Conservation (phyloP, 1,284 basidiomycete species). For the Mycena sp. region DNA sequence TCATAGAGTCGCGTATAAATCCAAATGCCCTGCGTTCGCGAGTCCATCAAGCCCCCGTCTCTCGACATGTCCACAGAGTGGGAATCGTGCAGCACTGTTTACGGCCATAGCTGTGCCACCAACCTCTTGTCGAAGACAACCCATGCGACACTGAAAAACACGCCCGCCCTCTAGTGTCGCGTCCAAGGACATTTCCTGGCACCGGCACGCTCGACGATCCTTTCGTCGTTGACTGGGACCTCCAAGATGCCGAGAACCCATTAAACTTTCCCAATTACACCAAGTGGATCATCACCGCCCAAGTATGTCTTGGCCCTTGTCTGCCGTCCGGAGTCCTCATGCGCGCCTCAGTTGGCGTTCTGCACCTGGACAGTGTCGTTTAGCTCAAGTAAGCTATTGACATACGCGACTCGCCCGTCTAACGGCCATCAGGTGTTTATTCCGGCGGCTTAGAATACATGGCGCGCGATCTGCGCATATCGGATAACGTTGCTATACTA, state of each 20-base stretch:
- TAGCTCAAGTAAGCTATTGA: conserved; percentile 38
- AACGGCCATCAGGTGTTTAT: conserved; percentile 58
- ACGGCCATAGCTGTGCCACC: conserved; percentile 15
- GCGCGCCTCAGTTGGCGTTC: conserved; percentile 48
- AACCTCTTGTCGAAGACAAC: conserved; percentile 8
- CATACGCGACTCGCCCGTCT: neutral
- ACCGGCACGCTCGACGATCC: conserved; percentile 59
- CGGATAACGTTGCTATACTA: conserved; percentile 63
- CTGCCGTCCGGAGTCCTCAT: conserved; percentile 4
- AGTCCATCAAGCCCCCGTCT: conserved; percentile 1
- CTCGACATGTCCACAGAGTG: conserved; percentile 21
- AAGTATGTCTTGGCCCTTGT: conserved; percentile 47
- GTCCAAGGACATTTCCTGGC: conserved; percentile 44
- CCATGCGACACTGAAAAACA: conserved; percentile 17
- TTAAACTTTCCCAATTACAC: conserved; percentile 64
- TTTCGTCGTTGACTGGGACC: conserved; percentile 65
- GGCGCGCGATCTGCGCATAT: conserved; percentile 57
- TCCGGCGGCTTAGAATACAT: conserved; percentile 62
- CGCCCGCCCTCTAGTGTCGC: neutral
- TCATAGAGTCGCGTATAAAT: conserved; percentile 20
- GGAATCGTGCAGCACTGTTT: conserved; percentile 27
- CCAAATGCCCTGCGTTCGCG: neutral
- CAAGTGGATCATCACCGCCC: conserved; percentile 65
- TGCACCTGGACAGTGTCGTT: conserved; percentile 71
- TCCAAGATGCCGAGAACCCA: conserved; percentile 66